Evolutionary conservation across 2,329 filamentous ascomycete species (phyloP), one percentile per base, ranked within the genome.

Genomic region (Venturia oleaginea): DNA sequence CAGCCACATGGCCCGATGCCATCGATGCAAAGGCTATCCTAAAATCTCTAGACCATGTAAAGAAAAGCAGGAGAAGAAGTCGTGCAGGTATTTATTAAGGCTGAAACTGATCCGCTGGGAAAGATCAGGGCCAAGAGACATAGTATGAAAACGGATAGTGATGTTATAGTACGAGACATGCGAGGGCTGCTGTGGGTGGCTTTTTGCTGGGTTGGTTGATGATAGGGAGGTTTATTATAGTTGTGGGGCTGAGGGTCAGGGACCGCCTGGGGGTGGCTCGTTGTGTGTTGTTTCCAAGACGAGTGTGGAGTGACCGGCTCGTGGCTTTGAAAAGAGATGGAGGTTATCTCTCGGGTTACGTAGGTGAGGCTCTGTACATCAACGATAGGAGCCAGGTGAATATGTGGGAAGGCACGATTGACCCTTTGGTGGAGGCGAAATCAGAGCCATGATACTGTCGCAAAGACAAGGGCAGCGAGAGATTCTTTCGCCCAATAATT

Each of bases 201-300:
- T 24, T 59, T 5, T 59, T 24, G 57, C 57, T 59, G 57, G 57
- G 15, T 59, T 59, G 32, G 27, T 19, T 42, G 32, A 7, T 19
- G 57, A 59, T 42, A 38, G 19, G 11, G 57, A 59, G 57, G 38
- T 59, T 17, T 59, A 38, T n/a, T 37, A 19, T 42, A 38, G 32
- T 22, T 30, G 57, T 37, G 57, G 57, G 27, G 57, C 57, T 22
- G 57, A 59, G 57, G 57, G 57, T 4, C 57, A 59, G 32, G 57
- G 57, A n/a, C 57, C 57, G 32, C 32, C 57, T 30, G 57, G 57
- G 15, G 57, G 57, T 37, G 57, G 30, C 4, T 13, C 32, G 19
- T 27, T 38, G 38, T 59, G 57, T 59, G 32, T 59, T 4, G 30
- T 37, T 13, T 59, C 38, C 15, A 59, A 30, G n/a, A 30, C 42